Evolutionary conservation across 139 green algal species (phyloP), one percentile per base, ranked within the genome.

Genomic region (Diplosphaera chodatii): DNA sequence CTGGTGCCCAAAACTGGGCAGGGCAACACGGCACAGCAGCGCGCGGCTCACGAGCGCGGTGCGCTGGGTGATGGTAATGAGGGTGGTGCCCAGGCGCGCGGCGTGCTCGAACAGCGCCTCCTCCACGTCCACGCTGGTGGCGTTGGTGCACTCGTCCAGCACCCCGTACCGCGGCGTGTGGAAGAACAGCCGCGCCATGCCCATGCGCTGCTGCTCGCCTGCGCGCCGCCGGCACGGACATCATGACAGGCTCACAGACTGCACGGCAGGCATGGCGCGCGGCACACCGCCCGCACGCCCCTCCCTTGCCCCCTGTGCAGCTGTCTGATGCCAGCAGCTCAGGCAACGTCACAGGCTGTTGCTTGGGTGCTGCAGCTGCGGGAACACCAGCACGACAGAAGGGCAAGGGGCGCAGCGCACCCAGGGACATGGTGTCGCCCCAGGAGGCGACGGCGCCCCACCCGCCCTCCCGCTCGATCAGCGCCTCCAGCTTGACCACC

Each of bases 111-210:
- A 92, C 64, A 92, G 77, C 0, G 63, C 56, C 77, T 90, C 84
- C 75, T 92, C 87, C 37, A 92, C 77, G 40, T 92, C 87, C 63
- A 90, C 82, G 37, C 79, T 89, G 27, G 81, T 92, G 1, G 87
- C 88, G 67, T 91, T 93, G 32, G 88, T 93, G 80, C 87, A 92
- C 72, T 93, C 87, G 55, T 93, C 88, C 55, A 93, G 72, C 16
- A 93, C 73, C 1, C 74, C 85, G 62, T 85, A 93, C 22, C 69
- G 71, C 16, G 88, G 88, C 22, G 63, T 48, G 65, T 93, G 88
- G 81, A 86, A 93, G 73, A 93, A 93, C 22, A 93, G 76, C 29
- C 88, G 74, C 2, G 87, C 88, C 88, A 93, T 92, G 71, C 88
- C 88, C 56, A 93, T 69, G 31, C 88, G 84, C 80, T 93, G 88